phyloP scores from a whole-genome alignment of 352 stramenopile genomes.

The Aphanomyces euteiches region DNA sequence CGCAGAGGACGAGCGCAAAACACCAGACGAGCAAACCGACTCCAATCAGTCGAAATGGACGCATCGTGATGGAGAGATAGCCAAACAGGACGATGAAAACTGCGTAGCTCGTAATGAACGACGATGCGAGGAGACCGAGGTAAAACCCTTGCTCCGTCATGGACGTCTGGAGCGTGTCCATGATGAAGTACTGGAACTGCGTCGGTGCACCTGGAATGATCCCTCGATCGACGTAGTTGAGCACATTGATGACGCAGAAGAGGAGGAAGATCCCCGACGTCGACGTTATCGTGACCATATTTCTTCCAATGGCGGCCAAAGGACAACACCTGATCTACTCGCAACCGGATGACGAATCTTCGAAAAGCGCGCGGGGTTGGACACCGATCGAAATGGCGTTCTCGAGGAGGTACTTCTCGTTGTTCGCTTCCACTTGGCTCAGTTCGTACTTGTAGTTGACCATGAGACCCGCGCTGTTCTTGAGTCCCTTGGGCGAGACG shows the following conservation, averaged over 20 bases:
- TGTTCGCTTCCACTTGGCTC: conserved; percentile 65
- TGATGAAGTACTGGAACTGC: conserved; percentile 92
- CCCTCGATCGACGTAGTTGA: conserved; percentile 93
- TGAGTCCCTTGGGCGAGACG: conserved; percentile 65
- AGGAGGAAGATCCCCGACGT: conserved; percentile 63
- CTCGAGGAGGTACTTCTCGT: conserved; percentile 77
- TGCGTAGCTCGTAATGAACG: conserved; percentile 93
- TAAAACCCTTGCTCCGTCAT: conserved; percentile 59
- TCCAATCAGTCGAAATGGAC: conserved; percentile 89
- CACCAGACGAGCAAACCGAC: conserved; percentile 88
- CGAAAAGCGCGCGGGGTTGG: conserved; percentile 58
- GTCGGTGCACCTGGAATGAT: conserved; percentile 92
- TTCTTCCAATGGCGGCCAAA: not conserved
- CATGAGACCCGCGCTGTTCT: conserved; percentile 76
- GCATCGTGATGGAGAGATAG: conserved; percentile 82
- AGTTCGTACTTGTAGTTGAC: conserved; percentile 88
- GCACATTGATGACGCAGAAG: conserved; percentile 87
- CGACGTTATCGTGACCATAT: conserved; percentile 6
- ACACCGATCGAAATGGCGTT: conserved; percentile 69
- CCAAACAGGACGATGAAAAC: conserved; percentile 88
- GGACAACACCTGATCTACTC: too few species aligned
- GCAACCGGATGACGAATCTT: not conserved
- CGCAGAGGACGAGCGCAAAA: conserved; percentile 83
- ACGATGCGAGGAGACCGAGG: conserved; percentile 86
- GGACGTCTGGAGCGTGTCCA: conserved; percentile 52